Percentiles rank a stretch among this genome's conserved stretches.
These are phyloP conservation scores for Penicillium sp. DNA, from an alignment of 2,329 filamentous ascomycete species.

Conservation along the genomic window DNA sequence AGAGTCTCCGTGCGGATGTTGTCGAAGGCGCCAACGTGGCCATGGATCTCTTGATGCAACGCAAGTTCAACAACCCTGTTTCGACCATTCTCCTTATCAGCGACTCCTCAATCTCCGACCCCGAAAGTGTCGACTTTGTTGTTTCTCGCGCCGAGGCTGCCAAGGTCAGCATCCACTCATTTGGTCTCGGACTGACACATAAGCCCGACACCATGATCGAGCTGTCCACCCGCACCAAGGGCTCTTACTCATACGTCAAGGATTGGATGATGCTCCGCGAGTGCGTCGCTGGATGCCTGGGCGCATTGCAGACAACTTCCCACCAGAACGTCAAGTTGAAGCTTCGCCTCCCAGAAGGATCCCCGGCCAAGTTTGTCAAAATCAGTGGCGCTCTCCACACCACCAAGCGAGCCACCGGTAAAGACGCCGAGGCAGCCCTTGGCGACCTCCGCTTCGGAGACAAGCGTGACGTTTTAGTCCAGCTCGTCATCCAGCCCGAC, in stretches of 20 bases:
- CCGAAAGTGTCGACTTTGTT: constrained; percentile 95
- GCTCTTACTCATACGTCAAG: constrained; percentile 96
- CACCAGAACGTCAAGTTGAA: constrained; percentile 98
- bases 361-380: constrained; percentile 97
- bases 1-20: constrained; percentile 93
- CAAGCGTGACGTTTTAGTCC: constrained; percentile 90
- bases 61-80: constrained; percentile 92
- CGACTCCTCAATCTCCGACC: constrained; percentile 91
- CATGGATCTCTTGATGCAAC: constrained; percentile 98
- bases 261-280: constrained; percentile 99
- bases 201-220: constrained; percentile 99
- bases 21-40: constrained; percentile 97
- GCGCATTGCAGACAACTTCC: constrained; percentile 88
- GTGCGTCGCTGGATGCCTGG: constrained; percentile 89
- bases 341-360: constrained; percentile 90
- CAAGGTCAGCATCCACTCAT: constrained; percentile 96
- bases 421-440: constrained; percentile 88
- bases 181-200: constrained; percentile 93
- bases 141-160: constrained; percentile 94
- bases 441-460: constrained; percentile 94
- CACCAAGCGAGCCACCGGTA: constrained; percentile 91
- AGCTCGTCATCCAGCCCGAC: constrained; percentile 88
- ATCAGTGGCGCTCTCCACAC: constrained; percentile 96
- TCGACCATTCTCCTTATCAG: constrained; percentile 96
- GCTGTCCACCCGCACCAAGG: constrained; percentile 90